A percentile compares a stretch with the other conserved stretches of the same genome.
Evolutionary conservation across 1,139 yeast species (phyloP).

Genomic region (Magnusiomyces tetraspermus): DNA sequence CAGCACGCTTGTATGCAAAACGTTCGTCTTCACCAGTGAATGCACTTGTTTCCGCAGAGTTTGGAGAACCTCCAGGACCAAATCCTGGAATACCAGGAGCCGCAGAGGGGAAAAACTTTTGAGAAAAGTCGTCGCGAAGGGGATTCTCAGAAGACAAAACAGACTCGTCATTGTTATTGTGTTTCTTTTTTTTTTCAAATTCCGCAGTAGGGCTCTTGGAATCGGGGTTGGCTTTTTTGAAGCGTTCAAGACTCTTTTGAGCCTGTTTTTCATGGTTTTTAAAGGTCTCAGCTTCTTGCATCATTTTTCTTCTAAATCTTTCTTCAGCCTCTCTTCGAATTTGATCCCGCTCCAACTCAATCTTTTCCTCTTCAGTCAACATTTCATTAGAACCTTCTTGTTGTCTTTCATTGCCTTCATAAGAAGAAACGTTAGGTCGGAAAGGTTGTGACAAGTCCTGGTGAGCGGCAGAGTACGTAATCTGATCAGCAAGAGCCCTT

Average conservation of each 20-base stretch:
- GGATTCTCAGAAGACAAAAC: neutral
- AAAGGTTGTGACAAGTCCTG: conserved; percentile 56
- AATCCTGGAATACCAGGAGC: neutral
- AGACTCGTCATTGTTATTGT: conserved; percentile 10
- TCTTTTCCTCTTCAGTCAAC: conserved; percentile 8
- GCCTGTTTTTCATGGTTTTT: neutral
- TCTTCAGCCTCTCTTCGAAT: conserved; percentile 4
- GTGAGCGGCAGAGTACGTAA: conserved; percentile 57
- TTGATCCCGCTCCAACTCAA: conserved; percentile 9
- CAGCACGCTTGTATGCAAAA: conserved; percentile 66
- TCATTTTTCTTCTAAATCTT: neutral
- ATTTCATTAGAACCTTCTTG: conserved; percentile 7
- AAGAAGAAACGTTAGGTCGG: conserved; percentile 58
- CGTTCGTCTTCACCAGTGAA: conserved; percentile 74
- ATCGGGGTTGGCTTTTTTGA: neutral
- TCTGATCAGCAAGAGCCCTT: conserved; percentile 43
- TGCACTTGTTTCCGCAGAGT: conserved; percentile 44
- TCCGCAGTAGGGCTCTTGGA: neutral
- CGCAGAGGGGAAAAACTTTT: conserved; percentile 9
- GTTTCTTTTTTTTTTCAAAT: neutral
- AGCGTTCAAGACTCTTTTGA: neutral
- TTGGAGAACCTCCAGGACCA: conserved; percentile 16
- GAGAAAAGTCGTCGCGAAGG: neutral
- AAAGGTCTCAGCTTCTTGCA: neutral
- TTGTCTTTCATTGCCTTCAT: conserved; percentile 41